phyloP scores from a whole-genome alignment of 352 stramenopile species.

The Achlya hypogyna region DNA sequence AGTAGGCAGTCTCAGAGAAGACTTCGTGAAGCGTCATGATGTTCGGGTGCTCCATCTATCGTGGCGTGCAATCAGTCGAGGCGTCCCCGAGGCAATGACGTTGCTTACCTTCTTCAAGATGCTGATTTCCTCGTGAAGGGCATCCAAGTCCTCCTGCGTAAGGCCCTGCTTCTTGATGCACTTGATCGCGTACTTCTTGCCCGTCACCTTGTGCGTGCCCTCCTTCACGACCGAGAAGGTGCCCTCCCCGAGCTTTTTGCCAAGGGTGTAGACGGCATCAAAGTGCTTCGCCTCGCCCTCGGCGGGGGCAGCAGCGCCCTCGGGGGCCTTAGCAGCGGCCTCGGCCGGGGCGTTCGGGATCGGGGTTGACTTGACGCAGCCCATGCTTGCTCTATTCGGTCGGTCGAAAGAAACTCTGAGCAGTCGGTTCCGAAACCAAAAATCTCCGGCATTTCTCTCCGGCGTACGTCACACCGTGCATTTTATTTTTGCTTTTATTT shows the following conservation, averaged over 20 bases:
- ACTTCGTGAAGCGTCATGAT: constrained; percentile 92
- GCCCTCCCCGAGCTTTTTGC: constrained; percentile 82
- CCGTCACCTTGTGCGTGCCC: constrained; percentile 70
- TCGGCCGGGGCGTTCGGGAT: constrained; percentile 13
- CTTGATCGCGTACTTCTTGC: constrained; percentile 86
- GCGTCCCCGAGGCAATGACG: neutral
- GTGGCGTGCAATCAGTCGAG: neutral
- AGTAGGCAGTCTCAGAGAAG: constrained; percentile 90
- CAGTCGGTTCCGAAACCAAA: neutral
- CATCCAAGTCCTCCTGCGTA: constrained; percentile 75
- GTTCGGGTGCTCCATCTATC: constrained; percentile 85
- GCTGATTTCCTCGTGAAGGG: constrained; percentile 73
- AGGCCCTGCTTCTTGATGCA: constrained; percentile 86
- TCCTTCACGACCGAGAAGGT: constrained; percentile 86
- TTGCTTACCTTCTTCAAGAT: constrained; percentile 68
- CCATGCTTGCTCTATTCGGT: neutral
- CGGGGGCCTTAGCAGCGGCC: neutral
- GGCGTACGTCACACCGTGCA: no score
- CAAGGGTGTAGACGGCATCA: constrained; percentile 45
- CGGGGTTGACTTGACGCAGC: constrained; percentile 20
- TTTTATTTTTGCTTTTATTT: no score
- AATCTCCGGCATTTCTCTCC: no score
- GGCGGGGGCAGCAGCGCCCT: neutral
- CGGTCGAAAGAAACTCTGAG: neutral
- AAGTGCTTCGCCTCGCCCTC: constrained; percentile 2